Evolutionary conservation across 495 filamentous ascomycete genomes (phyloP).

Genomic region (Clavariopsis aquatica): DNA sequence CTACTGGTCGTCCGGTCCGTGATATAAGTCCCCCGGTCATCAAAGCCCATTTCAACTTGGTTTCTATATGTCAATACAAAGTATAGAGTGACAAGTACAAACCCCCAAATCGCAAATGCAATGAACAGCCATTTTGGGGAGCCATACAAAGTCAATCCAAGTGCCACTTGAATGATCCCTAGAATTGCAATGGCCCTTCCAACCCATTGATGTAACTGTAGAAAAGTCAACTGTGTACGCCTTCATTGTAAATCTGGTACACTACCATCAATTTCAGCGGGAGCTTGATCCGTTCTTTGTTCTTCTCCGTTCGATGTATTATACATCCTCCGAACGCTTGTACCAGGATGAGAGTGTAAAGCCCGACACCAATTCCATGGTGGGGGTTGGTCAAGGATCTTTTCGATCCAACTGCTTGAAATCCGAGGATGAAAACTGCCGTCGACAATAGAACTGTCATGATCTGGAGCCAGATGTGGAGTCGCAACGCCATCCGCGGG

Average conservation of each 20-base stretch:
- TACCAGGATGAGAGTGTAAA: slow-evolving; percentile 80
- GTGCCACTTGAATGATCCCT: slow-evolving; percentile 81
- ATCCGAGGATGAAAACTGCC: slow-evolving; percentile 74
- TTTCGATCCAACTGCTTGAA: slow-evolving; percentile 71
- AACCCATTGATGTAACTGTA: slow-evolving; percentile 78
- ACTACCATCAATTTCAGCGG: slow-evolving; percentile 76
- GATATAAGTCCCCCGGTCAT: slow-evolving; percentile 57
- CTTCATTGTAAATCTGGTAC: no score
- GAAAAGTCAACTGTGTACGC: slow-evolving; percentile 32
- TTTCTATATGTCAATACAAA: slow-evolving; percentile 72
- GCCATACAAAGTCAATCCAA: slow-evolving; percentile 90
- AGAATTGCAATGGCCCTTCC: slow-evolving; percentile 75
- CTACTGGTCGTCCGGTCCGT: slow-evolving; percentile 39
- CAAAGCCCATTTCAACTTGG: slow-evolving; percentile 52
- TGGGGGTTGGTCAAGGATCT: slow-evolving; percentile 90
- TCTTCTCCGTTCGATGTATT: slow-evolving; percentile 63
- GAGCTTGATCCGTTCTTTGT: slow-evolving; percentile 56
- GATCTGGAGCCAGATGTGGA: slow-evolving; percentile 87
- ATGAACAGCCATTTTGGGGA: slow-evolving; percentile 84
- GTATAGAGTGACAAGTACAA: slow-evolving; percentile 64
- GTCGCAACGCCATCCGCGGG: slow-evolving; percentile 66
- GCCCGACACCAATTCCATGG: slow-evolving; percentile 81
- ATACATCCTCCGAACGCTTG: slow-evolving; percentile 78
- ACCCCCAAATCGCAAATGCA: slow-evolving; percentile 74
- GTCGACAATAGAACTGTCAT: slow-evolving; percentile 71